Percentiles rank a stretch among this genome's conserved stretches.
These are phyloP conservation scores for Aspergillus incahuasiensis DNA, from an alignment of 495 filamentous ascomycete genomes.

Conservation along the genomic window DNA sequence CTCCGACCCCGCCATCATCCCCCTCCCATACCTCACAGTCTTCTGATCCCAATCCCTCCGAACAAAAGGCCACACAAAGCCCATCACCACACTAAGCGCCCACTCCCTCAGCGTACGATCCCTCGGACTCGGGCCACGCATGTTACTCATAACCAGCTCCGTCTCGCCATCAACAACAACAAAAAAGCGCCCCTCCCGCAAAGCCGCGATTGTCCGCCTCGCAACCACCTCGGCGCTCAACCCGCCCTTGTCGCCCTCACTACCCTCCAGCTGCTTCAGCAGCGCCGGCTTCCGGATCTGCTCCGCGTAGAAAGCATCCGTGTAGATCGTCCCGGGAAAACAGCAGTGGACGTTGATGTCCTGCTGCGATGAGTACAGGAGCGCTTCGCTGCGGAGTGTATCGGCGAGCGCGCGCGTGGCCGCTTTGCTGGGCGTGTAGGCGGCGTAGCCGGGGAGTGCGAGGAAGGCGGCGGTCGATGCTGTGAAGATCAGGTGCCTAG, in stretches of 20 bases:
- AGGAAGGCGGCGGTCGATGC: slow-evolving; percentile 33
- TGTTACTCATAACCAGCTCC: slow-evolving; percentile 23
- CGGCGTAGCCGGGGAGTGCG: slow-evolving; percentile 33
- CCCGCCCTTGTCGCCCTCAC: slow-evolving; percentile 3
- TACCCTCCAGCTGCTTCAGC: slow-evolving; percentile 32
- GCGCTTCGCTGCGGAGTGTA: slow-evolving; percentile 32
- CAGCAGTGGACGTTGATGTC: slow-evolving; percentile 22
- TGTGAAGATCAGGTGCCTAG: slow-evolving; percentile 32
- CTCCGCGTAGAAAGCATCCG: slow-evolving; percentile 27
- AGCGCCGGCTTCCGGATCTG: slow-evolving; percentile 31
- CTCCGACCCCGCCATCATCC: not conserved
- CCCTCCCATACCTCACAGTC: slow-evolving; percentile 11
- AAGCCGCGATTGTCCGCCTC: slow-evolving; percentile 6
- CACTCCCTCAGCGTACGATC: slow-evolving; percentile 14
- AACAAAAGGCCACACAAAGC: slow-evolving; percentile 15
- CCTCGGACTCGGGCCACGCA: slow-evolving; percentile 26
- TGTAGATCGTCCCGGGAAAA: slow-evolving; percentile 31
- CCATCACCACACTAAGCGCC: slow-evolving; percentile 14
- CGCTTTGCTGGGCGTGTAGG: slow-evolving; percentile 34
- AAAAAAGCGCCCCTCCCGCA: slow-evolving; percentile 12
- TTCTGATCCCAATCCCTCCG: slow-evolving; percentile 10
- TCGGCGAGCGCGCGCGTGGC: slow-evolving; percentile 37
- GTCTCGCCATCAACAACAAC: slow-evolving; percentile 16
- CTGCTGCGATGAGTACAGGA: slow-evolving; percentile 18
- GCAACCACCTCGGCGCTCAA: slow-evolving; percentile 8